Evolutionary conservation across 2,329 filamentous ascomycete genomes (phyloP), one percentile per base, ranked within the genome.

Genomic region (Hyphodiscus sp.): DNA sequence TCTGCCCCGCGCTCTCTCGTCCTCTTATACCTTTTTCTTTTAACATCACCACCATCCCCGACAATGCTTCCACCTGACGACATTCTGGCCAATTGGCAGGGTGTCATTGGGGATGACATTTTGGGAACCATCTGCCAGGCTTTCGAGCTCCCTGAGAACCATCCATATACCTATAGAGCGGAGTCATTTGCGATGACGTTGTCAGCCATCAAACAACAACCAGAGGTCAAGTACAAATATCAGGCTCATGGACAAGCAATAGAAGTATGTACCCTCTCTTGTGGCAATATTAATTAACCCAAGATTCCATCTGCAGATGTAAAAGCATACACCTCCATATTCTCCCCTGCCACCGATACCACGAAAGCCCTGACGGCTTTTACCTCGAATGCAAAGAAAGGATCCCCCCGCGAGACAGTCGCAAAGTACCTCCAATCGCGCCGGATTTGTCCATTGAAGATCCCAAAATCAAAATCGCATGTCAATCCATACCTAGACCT

Each of bases 401-500:
- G 69, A 41, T 86, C 85, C 1, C 73, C 87, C 18, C 80, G 85
- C 48, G 69, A 74, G 52, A 70, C 72, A 29, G 74, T 83, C 20
- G 79, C 83, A 4, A 67, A 73, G 6, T 77, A 85, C 67, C 74
- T 90, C n/a, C 58, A 67, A 38, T 62, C 70, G 20, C 76, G 76
- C 59, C 76, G 81, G 55, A 72, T 76, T 61, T 65, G 83, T 43
- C 46, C 71, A 52, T 70, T 75, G 57, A 74, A 71, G 23, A 67
- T 79, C 33, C 72, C 74, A 16, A 77, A 74, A 59, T 68, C 67
- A 56, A 78, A 78, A 59, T 73, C 73, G 45, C 69, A 57, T 26
- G 72, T 58, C 54, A 91, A 91, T 65, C 86, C 85, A 0, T 88
- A 86, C 67, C 74, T 83, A 50, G 77, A 83, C 61, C 79, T 87